These are phyloP conservation scores for Globisporangium paddicum DNA, from an alignment of 352 stramenopile species.

Conservation along the genomic window DNA sequence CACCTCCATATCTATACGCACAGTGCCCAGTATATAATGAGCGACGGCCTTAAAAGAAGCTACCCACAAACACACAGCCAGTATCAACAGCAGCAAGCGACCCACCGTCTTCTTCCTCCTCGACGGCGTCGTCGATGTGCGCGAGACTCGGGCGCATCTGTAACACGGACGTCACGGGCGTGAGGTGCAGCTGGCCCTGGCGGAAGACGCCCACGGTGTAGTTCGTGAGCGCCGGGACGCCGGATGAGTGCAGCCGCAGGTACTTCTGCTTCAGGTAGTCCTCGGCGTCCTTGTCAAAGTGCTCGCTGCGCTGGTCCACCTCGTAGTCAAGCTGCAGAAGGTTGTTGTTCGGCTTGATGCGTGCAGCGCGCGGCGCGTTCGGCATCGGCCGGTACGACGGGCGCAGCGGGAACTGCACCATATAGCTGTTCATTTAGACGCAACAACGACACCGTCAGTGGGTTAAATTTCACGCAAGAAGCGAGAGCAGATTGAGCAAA, in stretches of 20 bases:
- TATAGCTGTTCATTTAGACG: slow-evolving; percentile 34
- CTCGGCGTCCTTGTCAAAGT: slow-evolving; percentile 76
- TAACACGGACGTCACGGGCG: slow-evolving; percentile 55
- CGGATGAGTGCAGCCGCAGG: slow-evolving; percentile 57
- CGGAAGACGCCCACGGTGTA: slow-evolving; percentile 78
- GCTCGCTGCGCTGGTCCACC: slow-evolving; percentile 60
- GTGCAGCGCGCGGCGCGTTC: slow-evolving; percentile 41
- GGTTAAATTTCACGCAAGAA: neutral
- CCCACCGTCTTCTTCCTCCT: slow-evolving; percentile 54
- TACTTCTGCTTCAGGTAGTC: slow-evolving; percentile 77
- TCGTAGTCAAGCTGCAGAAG: slow-evolving; percentile 78
- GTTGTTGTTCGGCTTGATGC: slow-evolving; percentile 70
- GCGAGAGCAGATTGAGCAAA: neutral
- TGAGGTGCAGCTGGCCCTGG: slow-evolving; percentile 78
- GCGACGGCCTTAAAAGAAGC: neutral
- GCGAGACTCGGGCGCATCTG: slow-evolving; percentile 79
- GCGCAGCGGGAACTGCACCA: slow-evolving; percentile 79
- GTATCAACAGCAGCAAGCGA: neutral
- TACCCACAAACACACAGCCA: neutral
- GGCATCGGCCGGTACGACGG: slow-evolving; percentile 77
- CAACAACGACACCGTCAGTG: neutral
- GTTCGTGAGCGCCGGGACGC: slow-evolving; percentile 64
- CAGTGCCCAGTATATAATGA: neutral
- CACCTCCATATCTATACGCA: slow-evolving; percentile 36
- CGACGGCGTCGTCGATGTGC: slow-evolving; percentile 71